Evolutionary conservation across 345 rosid species (phyloP).

Genomic region (Carallia brachiata): DNA sequence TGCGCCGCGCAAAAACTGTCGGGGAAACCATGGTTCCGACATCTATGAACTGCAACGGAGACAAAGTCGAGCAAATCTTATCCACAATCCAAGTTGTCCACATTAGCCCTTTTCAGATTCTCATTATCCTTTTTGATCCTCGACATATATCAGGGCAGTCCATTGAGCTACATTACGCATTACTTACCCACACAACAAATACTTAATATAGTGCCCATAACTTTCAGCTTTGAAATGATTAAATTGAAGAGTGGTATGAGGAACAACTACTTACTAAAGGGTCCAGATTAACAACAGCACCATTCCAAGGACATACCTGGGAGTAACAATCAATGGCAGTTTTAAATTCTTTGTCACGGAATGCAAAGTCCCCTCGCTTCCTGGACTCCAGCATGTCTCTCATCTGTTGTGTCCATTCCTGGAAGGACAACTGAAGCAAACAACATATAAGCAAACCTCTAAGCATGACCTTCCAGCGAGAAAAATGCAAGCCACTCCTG

Average conservation of each 20-base stretch:
- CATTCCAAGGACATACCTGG: conserved; percentile 47
- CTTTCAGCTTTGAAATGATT: no score
- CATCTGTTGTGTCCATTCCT: conserved; percentile 99
- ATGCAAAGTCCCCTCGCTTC: conserved; percentile 88
- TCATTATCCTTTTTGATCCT: not conserved
- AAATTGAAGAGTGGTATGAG: no score
- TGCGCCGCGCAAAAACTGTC: conserved; percentile 86
- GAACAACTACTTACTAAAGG: not conserved
- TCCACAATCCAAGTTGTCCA: not conserved
- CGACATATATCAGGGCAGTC: no score
- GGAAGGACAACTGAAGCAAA: conserved; percentile 73
- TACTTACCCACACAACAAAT: no score
- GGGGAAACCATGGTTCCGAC: conserved; percentile 90
- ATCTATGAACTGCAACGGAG: conserved; percentile 63
- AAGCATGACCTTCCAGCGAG: conserved; percentile 8
- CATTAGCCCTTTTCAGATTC: not conserved
- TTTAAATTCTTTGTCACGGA: conserved; percentile 94
- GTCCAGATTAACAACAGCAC: not conserved
- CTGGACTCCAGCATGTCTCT: conserved; percentile 91
- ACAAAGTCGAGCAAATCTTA: not conserved
- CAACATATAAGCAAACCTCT: conserved; percentile 21
- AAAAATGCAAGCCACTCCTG: not conserved
- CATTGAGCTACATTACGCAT: no score
- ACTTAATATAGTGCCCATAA: no score
- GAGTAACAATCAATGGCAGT: conserved; percentile 88